phyloP scores from a whole-genome alignment of 371 early-diverging fungal genomes.

The Chytridium lagenaria region DNA sequence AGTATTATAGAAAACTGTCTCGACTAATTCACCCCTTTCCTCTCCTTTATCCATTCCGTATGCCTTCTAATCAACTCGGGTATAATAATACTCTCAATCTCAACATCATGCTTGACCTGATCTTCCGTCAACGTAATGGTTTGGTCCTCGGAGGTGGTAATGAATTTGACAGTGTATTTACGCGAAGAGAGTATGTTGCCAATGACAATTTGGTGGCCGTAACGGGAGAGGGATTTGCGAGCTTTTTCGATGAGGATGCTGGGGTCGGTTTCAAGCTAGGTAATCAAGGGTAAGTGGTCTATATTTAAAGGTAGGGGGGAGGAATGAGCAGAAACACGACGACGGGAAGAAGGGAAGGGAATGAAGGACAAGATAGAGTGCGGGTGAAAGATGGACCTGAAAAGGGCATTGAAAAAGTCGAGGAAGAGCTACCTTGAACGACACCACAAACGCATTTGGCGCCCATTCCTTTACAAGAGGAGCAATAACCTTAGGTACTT shows the following conservation, averaged over 20 bases:
- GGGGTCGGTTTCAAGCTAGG: conserved; percentile 90
- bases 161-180: conserved; percentile 80
- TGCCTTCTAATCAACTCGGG: conserved; percentile 77
- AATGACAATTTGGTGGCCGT: conserved; percentile 97
- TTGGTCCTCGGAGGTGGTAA: conserved; percentile 51
- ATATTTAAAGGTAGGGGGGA: too few species aligned
- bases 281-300: too few species aligned
- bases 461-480: conserved; percentile 95
- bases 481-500: conserved; percentile 95
- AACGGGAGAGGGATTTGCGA: conserved; percentile 75
- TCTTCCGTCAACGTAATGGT: conserved; percentile 70
- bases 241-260: conserved; percentile 82
- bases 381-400: neutral
- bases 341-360: too few species aligned
- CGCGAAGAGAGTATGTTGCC: conserved; percentile 91
- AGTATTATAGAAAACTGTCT: too few species aligned
- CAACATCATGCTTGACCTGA: conserved; percentile 64
- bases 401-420: neutral
- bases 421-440: conserved; percentile 80
- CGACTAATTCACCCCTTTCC: too few species aligned
- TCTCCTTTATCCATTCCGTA: conserved; percentile 13
- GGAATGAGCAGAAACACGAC: too few species aligned
- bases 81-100: conserved; percentile 89
- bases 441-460: conserved; percentile 82
- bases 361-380: conserved; percentile 16